A percentile compares a stretch with the other conserved stretches of the same genome.
phyloP scores from a whole-genome alignment of 2,329 filamentous ascomycete species.

The Diaporthe helianthi region DNA sequence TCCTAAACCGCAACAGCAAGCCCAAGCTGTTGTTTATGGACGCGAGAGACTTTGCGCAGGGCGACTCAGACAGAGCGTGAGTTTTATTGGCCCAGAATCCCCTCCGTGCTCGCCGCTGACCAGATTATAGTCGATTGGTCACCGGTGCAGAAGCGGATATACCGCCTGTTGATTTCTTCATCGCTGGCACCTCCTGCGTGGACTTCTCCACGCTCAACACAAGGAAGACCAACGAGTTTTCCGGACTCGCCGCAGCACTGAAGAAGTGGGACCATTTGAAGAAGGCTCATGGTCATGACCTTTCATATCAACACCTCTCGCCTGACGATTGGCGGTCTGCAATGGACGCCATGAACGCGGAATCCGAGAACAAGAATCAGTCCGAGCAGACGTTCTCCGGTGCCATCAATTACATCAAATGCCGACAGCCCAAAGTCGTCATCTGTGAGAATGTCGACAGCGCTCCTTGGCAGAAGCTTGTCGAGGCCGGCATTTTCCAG shows the following conservation, averaged over 20 bases:
- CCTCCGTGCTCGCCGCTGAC: background rate
- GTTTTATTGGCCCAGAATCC: conserved; percentile 41
- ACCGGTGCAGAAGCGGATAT: conserved; percentile 46
- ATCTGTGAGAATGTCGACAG: conserved; percentile 74
- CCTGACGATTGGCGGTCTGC: conserved; percentile 34
- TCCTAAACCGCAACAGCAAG: conserved; percentile 66
- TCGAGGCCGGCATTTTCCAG: conserved; percentile 47
- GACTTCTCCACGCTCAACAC: conserved; percentile 74
- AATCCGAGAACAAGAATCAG: conserved; percentile 11
- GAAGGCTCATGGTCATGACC: conserved; percentile 55
- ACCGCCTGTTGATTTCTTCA: conserved; percentile 65
- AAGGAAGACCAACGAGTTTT: conserved; percentile 40
- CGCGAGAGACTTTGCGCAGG: conserved; percentile 59
- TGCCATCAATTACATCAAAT: conserved; percentile 42
- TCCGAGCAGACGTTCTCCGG: conserved; percentile 41
- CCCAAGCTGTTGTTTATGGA: conserved; percentile 63
- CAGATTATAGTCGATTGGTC: conserved; percentile 3
- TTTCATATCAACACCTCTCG: conserved; percentile 47
- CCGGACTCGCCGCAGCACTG: background rate
- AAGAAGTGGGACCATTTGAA: conserved; percentile 52
- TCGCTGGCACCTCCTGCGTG: conserved; percentile 78
- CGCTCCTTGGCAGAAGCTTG: conserved; percentile 65
- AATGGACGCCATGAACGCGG: conserved; percentile 16
- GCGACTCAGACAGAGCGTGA: conserved; percentile 50
- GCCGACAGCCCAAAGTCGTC: conserved; percentile 64